These are phyloP conservation scores for Trichoderma sp. DNA, from an alignment of 2,329 filamentous ascomycete species.

Conservation along the genomic window DNA sequence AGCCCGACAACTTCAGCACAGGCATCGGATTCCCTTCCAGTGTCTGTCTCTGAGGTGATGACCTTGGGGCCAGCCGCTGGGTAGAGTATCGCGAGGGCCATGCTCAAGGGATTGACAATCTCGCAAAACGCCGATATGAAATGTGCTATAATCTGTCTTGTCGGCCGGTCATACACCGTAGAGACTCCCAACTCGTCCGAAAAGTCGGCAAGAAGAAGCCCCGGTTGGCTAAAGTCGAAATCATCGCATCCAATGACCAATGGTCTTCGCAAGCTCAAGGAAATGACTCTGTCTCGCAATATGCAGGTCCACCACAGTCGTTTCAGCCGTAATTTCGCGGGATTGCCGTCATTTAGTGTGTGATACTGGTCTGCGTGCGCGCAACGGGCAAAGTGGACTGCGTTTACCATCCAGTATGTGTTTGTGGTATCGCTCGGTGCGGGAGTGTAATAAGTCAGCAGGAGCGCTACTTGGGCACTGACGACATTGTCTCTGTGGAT, in stretches of 20 bases:
- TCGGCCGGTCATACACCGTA: slow-evolving; percentile 16
- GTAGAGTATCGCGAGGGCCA: slow-evolving; percentile 7
- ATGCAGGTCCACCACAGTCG: slow-evolving; percentile 22
- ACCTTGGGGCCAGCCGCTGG: background rate
- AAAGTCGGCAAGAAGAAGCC: slow-evolving; percentile 5
- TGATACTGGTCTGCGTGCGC: slow-evolving; percentile 19
- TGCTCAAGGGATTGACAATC: slow-evolving; percentile 13
- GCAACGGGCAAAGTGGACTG: slow-evolving; percentile 13
- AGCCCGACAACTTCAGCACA: slow-evolving; percentile 1
- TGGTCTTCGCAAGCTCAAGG: slow-evolving; percentile 16
- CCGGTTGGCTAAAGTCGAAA: slow-evolving; percentile 13
- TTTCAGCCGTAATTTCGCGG: slow-evolving; percentile 2
- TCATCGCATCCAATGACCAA: slow-evolving; percentile 12
- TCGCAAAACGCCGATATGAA: slow-evolving; percentile 15
- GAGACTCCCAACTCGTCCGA: slow-evolving; percentile 10
- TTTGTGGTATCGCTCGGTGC: slow-evolving; percentile 14
- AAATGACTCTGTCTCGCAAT: slow-evolving; percentile 18
- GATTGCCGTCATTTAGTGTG: background rate
- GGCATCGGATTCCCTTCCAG: background rate
- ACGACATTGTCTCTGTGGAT: slow-evolving; percentile 18
- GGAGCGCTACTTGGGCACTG: slow-evolving; percentile 13
- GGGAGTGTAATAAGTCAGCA: slow-evolving; percentile 19
- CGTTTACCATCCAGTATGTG: slow-evolving; percentile 21
- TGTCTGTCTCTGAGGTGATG: background rate
- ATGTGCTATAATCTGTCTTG: slow-evolving; percentile 17